phyloP scores from a whole-genome alignment of 75 land plant genomes.

The Selaginella tamariscina region DNA sequence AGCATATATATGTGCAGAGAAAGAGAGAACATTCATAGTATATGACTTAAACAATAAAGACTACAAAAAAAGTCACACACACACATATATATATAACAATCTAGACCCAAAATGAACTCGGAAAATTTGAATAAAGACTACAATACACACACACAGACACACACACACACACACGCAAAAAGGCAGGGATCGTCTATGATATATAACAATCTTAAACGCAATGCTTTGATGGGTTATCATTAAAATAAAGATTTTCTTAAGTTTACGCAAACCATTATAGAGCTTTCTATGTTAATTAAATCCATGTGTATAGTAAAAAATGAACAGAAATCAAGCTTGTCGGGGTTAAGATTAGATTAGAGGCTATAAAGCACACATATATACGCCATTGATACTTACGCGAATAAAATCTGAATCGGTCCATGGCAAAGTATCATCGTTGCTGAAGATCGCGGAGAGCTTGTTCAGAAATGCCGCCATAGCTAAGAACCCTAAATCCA shows the following conservation, averaged over 20 bases:
- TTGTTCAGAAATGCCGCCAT: not conserved
- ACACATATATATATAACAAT: conserved; percentile 3
- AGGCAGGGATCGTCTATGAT: no score
- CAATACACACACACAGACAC: no score
- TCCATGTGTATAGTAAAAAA: not conserved
- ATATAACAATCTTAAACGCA: no score
- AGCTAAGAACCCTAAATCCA: no score
- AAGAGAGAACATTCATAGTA: not conserved
- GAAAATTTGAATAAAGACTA: no score
- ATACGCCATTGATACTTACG: conserved; percentile 23
- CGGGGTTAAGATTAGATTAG: conserved; percentile 6
- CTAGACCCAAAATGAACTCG: conserved; percentile 10
- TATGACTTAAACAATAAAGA: not conserved
- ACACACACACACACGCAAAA: no score
- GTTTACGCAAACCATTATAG: no score
- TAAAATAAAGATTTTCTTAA: no score
- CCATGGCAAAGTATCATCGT: conserved; percentile 58
- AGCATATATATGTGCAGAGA: no score
- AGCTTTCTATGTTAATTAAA: no score
- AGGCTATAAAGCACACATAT: not conserved
- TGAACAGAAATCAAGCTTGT: not conserved
- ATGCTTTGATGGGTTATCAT: no score
- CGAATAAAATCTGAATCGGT: conserved; percentile 55
- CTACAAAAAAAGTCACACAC: not conserved
- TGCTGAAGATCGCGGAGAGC: conserved; percentile 14